A percentile compares a stretch with the other conserved stretches of the same genome.
Conservation (phyloP, 2,329 filamentous ascomycete species). For the Pseudocercospora musae region DNA sequence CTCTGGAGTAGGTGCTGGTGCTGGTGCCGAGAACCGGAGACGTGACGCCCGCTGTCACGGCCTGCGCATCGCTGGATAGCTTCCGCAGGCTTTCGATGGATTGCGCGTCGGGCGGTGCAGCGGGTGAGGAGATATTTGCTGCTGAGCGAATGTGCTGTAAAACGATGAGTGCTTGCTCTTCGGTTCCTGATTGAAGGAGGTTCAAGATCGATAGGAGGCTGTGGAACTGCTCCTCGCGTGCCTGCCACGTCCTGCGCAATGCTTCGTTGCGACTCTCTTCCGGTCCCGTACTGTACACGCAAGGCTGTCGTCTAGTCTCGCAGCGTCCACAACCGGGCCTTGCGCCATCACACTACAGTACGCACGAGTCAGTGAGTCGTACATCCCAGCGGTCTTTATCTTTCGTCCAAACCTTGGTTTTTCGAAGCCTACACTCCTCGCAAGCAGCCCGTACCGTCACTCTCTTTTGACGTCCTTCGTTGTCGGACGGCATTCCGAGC, state of each 20-base stretch:
- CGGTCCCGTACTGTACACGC: background rate
- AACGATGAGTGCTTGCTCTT: background rate
- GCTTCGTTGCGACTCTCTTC: background rate
- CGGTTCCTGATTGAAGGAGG: background rate
- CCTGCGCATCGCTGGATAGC: background rate
- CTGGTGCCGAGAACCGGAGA: background rate
- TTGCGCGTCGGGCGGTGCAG: background rate
- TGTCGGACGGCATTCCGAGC: background rate
- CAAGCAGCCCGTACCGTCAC: background rate
- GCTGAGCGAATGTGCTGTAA: background rate
- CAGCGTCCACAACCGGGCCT: background rate
- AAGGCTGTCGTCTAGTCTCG: background rate
- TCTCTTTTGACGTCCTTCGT: background rate
- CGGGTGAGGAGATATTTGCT: background rate
- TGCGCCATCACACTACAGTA: background rate
- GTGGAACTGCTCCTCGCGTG: background rate
- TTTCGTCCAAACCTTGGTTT: background rate
- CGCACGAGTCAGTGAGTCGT: background rate
- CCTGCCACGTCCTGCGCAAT: background rate
- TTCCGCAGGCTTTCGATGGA: background rate
- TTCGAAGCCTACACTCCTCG: background rate
- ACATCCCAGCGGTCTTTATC: background rate
- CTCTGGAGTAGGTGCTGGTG: background rate
- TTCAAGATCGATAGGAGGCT: background rate
- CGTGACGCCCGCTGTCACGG: background rate